phyloP scores from a whole-genome alignment of 176 grass and related monocot genomes.

The Ananas comosus region DNA sequence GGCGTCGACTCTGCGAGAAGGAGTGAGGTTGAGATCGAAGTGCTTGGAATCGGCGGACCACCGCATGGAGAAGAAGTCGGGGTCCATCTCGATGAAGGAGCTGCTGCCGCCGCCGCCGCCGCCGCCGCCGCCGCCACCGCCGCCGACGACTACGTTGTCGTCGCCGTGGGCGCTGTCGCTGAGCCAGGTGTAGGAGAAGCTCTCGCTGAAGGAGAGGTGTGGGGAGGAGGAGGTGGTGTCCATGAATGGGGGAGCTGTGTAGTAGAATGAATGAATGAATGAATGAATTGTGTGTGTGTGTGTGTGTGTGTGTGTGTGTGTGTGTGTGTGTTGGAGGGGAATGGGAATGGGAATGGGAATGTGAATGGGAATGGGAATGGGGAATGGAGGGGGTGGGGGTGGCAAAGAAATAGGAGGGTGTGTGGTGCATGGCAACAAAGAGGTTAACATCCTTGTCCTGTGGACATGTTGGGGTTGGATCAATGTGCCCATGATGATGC shows the following conservation, averaged over 20 bases:
- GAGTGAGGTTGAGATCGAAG: slow-evolving; percentile 22
- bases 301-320: too few relatives aligned
- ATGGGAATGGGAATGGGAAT: neutral
- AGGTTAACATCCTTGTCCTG: slow-evolving; percentile 13
- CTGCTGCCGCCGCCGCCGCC: slow-evolving; percentile 22
- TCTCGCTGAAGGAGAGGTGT: slow-evolving; percentile 12
- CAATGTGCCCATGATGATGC: slow-evolving; percentile 21
- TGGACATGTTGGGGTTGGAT: slow-evolving; percentile 2
- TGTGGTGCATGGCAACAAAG: slow-evolving; percentile 14
- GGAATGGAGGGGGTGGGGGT: slow-evolving; percentile 19
- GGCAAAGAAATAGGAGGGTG: slow-evolving; percentile 38
- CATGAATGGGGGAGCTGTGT: neutral
- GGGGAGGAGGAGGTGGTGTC: slow-evolving; percentile 44
- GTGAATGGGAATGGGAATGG: slow-evolving; percentile 3
- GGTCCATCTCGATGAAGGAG: slow-evolving; percentile 85
- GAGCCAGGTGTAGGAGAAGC: slow-evolving; percentile 41
- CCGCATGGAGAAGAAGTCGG: slow-evolving; percentile 68
- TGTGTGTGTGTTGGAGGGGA: neutral
- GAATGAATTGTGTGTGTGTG: too few relatives aligned
- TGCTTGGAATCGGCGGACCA: slow-evolving; percentile 43
- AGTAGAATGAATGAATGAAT: too few relatives aligned
- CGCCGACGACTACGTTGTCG: too few relatives aligned
- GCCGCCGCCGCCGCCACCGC: slow-evolving; percentile 20
- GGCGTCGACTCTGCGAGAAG: slow-evolving; percentile 22
- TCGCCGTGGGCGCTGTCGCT: neutral